Base-by-base conservation (phyloP, 495 filamentous ascomycete species). In the Tuber magnatum region DNA sequence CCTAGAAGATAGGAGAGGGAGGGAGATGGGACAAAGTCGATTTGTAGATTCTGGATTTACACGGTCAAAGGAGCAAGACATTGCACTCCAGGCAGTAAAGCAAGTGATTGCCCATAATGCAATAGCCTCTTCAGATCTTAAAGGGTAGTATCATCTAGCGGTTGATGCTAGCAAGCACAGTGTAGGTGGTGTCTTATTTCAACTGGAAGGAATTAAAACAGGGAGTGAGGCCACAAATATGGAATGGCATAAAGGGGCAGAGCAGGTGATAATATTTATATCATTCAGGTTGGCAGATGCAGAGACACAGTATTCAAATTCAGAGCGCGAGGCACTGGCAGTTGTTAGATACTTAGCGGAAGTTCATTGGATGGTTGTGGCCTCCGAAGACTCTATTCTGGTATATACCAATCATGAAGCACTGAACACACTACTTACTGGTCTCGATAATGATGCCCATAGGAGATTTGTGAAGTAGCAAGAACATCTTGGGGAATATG, bases 141-240 rank as follows among this genome's bases (percentile, higher is more conserved):
- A 6, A 1, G 5, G 8, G 1, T 69, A 75, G 41, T 75, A 75
- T 61, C 74, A 75, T 28, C 38, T 75, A 0, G 20, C 74, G 0
- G 40, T 39, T 3, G 44, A 75, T 39, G 69, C 68, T 0, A 44
- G 28, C 8, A 71, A 48, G 9, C 3, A 18, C 2, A 69, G 40
- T 14, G 0, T 72, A 18, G 74, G 69, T 3, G 74, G 35, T 32
- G 74, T 75, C 24, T 41, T 75, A 1, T 75, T 75, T n/a, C 41
- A 75, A 39, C 12, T 75, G 0, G 69, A 22, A 0, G 42, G 12
- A 22, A 12, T 43, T 1, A 0, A 4, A 2, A 0, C 68, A 0
- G 46, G 46, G 0, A 8, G 5, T 24, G 46, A 51, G 46, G 46
- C 46, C 7, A 24, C 46, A 0, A 51, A n/a, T 8, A 3, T 18